Percentiles rank a stretch among this genome's conserved stretches.
Conservation (phyloP, 1,284 basidiomycete genomes). For the Malassezia arunalokei region DNA sequence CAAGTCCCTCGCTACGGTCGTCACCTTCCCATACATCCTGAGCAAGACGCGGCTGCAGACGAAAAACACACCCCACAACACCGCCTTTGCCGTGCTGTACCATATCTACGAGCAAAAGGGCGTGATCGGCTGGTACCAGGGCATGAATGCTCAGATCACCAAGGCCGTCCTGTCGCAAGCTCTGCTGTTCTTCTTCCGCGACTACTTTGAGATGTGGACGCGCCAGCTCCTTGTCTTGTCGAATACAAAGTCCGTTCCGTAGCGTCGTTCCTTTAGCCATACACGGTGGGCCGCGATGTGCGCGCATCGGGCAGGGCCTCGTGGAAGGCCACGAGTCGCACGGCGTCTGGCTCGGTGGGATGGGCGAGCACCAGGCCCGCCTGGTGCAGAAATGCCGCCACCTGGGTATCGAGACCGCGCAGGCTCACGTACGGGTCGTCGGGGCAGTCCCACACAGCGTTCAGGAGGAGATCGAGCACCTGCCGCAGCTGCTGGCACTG, state of each 20-base stretch:
- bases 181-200: slow-evolving; percentile 41
- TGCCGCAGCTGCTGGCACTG: slow-evolving; percentile 8
- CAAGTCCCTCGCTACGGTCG: slow-evolving; percentile 78
- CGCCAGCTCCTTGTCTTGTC: slow-evolving; percentile 28
- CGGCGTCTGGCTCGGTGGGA: not conserved
- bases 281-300: slow-evolving; percentile 1
- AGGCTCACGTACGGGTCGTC: slow-evolving; percentile 6
- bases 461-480: slow-evolving; percentile 11
- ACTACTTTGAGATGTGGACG: slow-evolving; percentile 46
- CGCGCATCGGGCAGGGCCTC: slow-evolving; percentile 10
- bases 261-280: not conserved
- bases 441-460: slow-evolving; percentile 9
- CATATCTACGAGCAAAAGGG: slow-evolving; percentile 58
- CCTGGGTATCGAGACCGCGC: not conserved
- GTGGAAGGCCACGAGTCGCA: slow-evolving; percentile 13
- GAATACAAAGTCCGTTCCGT: slow-evolving; percentile 13
- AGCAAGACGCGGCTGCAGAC: slow-evolving; percentile 96
- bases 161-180: slow-evolving; percentile 77
- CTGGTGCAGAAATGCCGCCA: not conserved
- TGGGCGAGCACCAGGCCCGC: not conserved
- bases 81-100: slow-evolving; percentile 64
- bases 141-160: slow-evolving; percentile 78
- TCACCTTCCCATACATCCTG: slow-evolving; percentile 56
- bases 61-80: slow-evolving; percentile 51
- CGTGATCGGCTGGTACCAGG: slow-evolving; percentile 74